Percentiles rank a stretch among this genome's conserved stretches.
These are phyloP conservation scores for Penicillium salamii DNA, from an alignment of 495 filamentous ascomycete genomes.

Conservation along the genomic window DNA sequence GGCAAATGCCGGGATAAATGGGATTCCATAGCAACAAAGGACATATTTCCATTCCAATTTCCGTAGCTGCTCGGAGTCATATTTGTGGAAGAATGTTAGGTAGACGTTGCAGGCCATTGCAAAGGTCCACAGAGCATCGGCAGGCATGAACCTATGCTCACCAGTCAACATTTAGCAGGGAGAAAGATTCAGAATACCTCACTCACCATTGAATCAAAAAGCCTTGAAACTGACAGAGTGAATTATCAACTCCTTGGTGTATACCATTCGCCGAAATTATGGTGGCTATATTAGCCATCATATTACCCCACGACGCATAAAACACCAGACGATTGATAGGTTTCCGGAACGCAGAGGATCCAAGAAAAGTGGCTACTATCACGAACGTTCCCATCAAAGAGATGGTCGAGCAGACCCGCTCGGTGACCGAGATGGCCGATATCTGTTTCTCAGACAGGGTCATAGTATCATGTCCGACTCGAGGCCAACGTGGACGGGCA, in stretches of 20 bases:
- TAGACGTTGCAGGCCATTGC: slow-evolving; percentile 90
- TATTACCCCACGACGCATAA: slow-evolving; percentile 81
- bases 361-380: slow-evolving; percentile 69
- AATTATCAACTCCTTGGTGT: slow-evolving; percentile 35
- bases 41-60: slow-evolving; percentile 72
- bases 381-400: slow-evolving; percentile 71
- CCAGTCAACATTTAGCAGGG: slow-evolving; percentile 1
- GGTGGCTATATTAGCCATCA: slow-evolving; percentile 76
- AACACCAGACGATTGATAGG: slow-evolving; percentile 90
- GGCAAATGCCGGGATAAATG: slow-evolving; percentile 65
- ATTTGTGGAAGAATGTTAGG: slow-evolving; percentile 78
- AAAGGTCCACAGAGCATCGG: slow-evolving; percentile 77
- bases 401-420: slow-evolving; percentile 65
- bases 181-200: not conserved
- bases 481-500: not conserved
- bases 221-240: slow-evolving; percentile 72
- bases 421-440: slow-evolving; percentile 55
- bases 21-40: slow-evolving; percentile 70
- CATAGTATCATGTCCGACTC: slow-evolving; percentile 18
- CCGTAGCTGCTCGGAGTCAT: slow-evolving; percentile 63
- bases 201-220: slow-evolving; percentile 71
- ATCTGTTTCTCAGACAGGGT: slow-evolving; percentile 20
- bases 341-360: slow-evolving; percentile 52
- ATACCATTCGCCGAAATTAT: slow-evolving; percentile 65
- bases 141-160: slow-evolving; percentile 61